Evolutionary conservation across 1,284 basidiomycete genomes (phyloP), one percentile per base, ranked within the genome.

Genomic region (Microbotryum saponariae): DNA sequence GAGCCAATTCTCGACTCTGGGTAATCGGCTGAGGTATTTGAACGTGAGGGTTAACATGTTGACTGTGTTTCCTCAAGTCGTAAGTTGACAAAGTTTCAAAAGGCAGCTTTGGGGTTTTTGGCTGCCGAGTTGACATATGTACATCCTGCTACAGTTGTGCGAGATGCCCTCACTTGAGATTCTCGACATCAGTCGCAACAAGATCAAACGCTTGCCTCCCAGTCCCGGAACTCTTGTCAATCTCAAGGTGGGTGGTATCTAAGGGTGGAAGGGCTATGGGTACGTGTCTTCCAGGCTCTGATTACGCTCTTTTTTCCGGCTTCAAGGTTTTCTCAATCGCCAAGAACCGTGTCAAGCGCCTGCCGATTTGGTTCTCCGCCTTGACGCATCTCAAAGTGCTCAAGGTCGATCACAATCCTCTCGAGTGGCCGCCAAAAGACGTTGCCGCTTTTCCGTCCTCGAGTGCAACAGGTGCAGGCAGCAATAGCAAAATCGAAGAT

Each of bases 131-230:
- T 58, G 9, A 63, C 47, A 51, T n/a, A 42, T 27, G 37, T 61
- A 37, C 51, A 37, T 16, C 33, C 52, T n/a, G n/a, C 18, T 10
- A 9, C 70, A 96, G 91, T 80, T 97, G 58, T 89, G 88, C 57
- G 78, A 84, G 25, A 86, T 98, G 78, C 84, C 88, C 7, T 85
- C 87, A 5, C 81, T 98, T 64, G 93, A 98, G 77, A 96, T 94
- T 61, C 79, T 98, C 64, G 94, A 98, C 76, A 82, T 98, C 54
- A 92, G 90, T 68, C 85, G 90, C 68, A 98, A 98, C 78, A 91
- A 87, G 77, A 84, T 98, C 72, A 85, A 83, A 71, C 78, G 81
- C 54, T 78, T 97, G 45, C 94, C 94, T 10, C 78, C 82, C 2
- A 79, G 85, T 61, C 89, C 93, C 4, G 92, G 92, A 20, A 83